These are phyloP conservation scores for Pythium dissotocum DNA, from an alignment of 352 stramenopile genomes.

Conservation along the genomic window DNA sequence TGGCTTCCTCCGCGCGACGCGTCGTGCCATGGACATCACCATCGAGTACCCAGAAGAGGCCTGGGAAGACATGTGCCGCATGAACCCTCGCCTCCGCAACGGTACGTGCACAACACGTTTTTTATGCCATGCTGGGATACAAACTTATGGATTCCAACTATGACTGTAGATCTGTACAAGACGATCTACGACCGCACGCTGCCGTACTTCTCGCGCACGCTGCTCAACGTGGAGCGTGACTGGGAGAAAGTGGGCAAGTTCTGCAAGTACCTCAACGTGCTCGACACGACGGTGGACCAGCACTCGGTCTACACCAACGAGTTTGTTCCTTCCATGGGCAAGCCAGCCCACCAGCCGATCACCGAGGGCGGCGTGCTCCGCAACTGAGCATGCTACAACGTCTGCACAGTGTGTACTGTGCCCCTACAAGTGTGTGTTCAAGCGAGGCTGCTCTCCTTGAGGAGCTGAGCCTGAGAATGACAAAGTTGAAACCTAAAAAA, in stretches of 20 bases:
- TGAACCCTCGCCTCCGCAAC: constrained; percentile 49
- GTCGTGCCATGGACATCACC: constrained; percentile 50
- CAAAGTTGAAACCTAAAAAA: neutral
- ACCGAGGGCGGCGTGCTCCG: constrained; percentile 41
- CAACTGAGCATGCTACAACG: constrained; percentile 17
- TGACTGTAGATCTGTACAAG: constrained; percentile 39
- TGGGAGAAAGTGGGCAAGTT: constrained; percentile 58
- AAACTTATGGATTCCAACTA: neutral
- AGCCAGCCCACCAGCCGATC: constrained; percentile 41
- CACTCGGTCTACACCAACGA: constrained; percentile 60
- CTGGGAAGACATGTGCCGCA: constrained; percentile 55
- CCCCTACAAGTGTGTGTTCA: no score
- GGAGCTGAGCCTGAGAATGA: neutral
- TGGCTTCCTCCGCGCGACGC: constrained; percentile 45
- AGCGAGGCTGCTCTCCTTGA: no score
- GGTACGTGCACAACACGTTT: constrained; percentile 22
- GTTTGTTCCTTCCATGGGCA: constrained; percentile 50
- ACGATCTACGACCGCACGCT: constrained; percentile 53
- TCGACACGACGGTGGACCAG: constrained; percentile 46
- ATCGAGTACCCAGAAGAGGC: constrained; percentile 52
- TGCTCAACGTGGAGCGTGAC: constrained; percentile 50
- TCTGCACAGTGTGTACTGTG: no score
- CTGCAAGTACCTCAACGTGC: constrained; percentile 55
- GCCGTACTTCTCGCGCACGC: constrained; percentile 53
- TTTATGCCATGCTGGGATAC: neutral